phyloP scores from a whole-genome alignment of 768 basidiomycete species.

The Pleurotus giganteus region DNA sequence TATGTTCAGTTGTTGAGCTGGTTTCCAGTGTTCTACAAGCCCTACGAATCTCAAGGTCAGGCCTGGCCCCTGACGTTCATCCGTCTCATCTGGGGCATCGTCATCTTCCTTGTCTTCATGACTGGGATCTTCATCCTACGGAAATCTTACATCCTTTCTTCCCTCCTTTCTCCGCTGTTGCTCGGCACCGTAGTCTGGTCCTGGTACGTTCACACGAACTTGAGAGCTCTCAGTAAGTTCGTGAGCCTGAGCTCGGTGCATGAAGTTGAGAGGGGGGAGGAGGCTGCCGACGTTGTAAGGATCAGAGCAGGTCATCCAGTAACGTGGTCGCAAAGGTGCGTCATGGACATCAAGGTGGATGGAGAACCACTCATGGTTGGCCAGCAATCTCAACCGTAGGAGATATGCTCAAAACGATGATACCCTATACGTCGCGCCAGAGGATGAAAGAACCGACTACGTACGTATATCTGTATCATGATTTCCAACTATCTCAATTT shows the following conservation, averaged over 20 bases:
- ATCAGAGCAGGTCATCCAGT: slow-evolving; percentile 84
- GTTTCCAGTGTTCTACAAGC: slow-evolving; percentile 89
- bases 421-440: slow-evolving; percentile 91
- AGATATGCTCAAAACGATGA: slow-evolving; percentile 94
- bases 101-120: slow-evolving; percentile 97
- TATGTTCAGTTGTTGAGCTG: neutral
- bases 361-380: slow-evolving; percentile 1
- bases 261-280: slow-evolving; percentile 89
- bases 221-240: slow-evolving; percentile 73
- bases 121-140: slow-evolving; percentile 83
- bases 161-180: slow-evolving; percentile 72
- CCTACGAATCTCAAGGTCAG: slow-evolving; percentile 95
- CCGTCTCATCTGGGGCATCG: slow-evolving; percentile 87
- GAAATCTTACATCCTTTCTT: slow-evolving; percentile 47
- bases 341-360: neutral
- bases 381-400: slow-evolving; percentile 77
- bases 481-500: neutral
- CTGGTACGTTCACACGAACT: slow-evolving; percentile 68
- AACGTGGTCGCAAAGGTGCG: slow-evolving; percentile 82
- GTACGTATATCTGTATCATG: slow-evolving; percentile 33
- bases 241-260: slow-evolving; percentile 84
- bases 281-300: slow-evolving; percentile 73
- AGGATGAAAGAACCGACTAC: slow-evolving; percentile 90
- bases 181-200: slow-evolving; percentile 75
- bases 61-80: slow-evolving; percentile 97